Base-by-base conservation (phyloP, 2,329 filamentous ascomycete species). In the Paecilomyces sp. region DNA sequence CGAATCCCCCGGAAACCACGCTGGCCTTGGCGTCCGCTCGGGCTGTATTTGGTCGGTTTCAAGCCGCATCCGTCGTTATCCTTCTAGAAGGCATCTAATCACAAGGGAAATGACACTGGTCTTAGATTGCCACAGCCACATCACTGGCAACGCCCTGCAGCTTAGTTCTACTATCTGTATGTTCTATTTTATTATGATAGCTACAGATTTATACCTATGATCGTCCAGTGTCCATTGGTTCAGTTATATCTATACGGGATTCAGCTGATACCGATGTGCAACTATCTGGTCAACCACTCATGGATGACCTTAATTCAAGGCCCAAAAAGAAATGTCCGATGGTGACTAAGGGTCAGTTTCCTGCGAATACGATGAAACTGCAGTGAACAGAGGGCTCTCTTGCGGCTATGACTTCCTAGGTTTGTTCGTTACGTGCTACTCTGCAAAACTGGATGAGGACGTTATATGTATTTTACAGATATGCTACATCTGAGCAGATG, bases 261-360 rank as follows among this genome's bases (percentile, higher is more conserved):
- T 47, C 22, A 15, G 41, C 41, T 5, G n/a, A 47, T 47, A 47
- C 8, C 41, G 41, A 47, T 3, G n/a, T 7, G 18, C n/a, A 18
- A 18, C 41, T n/a, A 9, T 8, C 2, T 22, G n/a, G 7, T 47
- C 2, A 18, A 47, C 36, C 36, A 47, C 3, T 18, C 15, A 47
- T 47, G 15, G 36, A 18, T 85, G 69, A 79, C 80, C 9, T 67
- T 77, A 62, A 85, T 88, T 47, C 84, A 87, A 67, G 86, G 85
- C 0, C 85, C 83, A 1, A 55, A 73, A 68, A 83, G 73, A 88
- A 87, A 71, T 88, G 88, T 70, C 81, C 83, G 1, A 68, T 79
- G 59, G 78, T 88, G 13, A 87, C 84, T 0, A 85, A 85, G 1
- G 80, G 79, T 57, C 78, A 88, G 68, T 88, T 88, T 64, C 87